Evolutionary conservation across 208 protist genomes (phyloP), one percentile per base, ranked within the genome.

Genomic region (Acanthamoeba royreba): DNA sequence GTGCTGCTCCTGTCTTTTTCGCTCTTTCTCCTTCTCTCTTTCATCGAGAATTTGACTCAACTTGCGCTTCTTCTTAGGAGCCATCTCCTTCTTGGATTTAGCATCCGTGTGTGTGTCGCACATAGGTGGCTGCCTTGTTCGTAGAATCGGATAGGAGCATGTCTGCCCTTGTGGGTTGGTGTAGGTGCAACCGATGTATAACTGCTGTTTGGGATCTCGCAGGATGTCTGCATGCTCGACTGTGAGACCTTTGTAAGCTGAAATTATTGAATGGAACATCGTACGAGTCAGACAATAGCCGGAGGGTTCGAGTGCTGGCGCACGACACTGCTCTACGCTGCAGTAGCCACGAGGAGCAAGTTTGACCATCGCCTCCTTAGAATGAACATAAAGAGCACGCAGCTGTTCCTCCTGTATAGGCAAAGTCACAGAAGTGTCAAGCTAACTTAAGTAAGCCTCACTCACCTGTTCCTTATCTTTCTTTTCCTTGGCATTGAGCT

Each of bases 181-280:
- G 52, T 90, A 90, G 9, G 46, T 43, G 53, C 83, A 90, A 4
- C 83, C 52, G 15, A 46, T 69, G 53, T 69, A 90, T 52, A 90
- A 35, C 83, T 90, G 46, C 83, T 90, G 83, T 25, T 90, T 66
- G 2, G 83, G 83, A 42, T 90, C 83, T 11, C n/a, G 83, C 83
- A 90, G 38, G 13, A 90, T 69, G 33, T 90, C 83, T 90, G 83
- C 49, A 88, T 42, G 43, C 33, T 40, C 33, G n/a, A n/a, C n/a
- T n/a, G n/a, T n/a, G n/a, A n/a, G n/a, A n/a, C n/a, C n/a, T n/a
- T n/a, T n/a, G 33, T 19, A 19, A 19, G 19, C 19, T 19, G 49
- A 9, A 55, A 19, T 19, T 19, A 9, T 55, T 55, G 13, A 1
- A 17, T 17, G 15, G 5, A 17, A 33, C 58, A 13, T 69, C 49